Conservation (phyloP, 176 grass and related monocot species). For the Carex myosuroides region DNA sequence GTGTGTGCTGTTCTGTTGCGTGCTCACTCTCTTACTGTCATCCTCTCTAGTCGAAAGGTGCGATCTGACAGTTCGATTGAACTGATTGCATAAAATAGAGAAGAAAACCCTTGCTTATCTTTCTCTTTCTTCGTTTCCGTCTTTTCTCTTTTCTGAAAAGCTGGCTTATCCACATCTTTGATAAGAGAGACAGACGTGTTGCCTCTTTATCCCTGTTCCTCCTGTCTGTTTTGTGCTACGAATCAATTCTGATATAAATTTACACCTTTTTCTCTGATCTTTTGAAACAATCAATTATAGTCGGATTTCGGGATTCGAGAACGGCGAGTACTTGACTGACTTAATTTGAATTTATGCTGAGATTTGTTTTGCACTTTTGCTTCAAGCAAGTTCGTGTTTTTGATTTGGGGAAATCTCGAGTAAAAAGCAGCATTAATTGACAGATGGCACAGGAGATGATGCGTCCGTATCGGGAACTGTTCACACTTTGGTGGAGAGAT, state of each 20-base stretch:
- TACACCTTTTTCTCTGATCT: neutral
- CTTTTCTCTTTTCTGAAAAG: neutral
- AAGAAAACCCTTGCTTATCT: neutral
- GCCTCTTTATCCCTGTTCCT: neutral
- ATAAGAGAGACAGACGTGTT: constrained; percentile 8
- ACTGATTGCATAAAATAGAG: constrained; percentile 9
- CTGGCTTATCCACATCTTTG: neutral
- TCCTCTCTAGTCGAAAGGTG: constrained; percentile 26
- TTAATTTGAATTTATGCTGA: neutral
- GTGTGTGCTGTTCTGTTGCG: constrained; percentile 27
- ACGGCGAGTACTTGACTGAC: neutral
- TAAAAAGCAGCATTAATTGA: neutral
- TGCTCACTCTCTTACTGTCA: constrained; percentile 90
- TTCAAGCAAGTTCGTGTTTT: neutral
- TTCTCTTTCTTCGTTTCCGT: neutral
- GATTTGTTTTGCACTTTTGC: neutral
- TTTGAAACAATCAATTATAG: neutral
- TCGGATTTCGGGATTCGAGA: neutral
- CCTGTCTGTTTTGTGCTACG: neutral
- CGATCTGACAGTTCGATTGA: constrained; percentile 4
- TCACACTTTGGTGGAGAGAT: neutral
- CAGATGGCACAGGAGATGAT: neutral
- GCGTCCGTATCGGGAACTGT: neutral
- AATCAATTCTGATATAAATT: neutral
- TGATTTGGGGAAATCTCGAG: constrained; percentile 2